These are phyloP conservation scores for Volvox africanus DNA, from an alignment of 139 green algal species.

Conservation along the genomic window DNA sequence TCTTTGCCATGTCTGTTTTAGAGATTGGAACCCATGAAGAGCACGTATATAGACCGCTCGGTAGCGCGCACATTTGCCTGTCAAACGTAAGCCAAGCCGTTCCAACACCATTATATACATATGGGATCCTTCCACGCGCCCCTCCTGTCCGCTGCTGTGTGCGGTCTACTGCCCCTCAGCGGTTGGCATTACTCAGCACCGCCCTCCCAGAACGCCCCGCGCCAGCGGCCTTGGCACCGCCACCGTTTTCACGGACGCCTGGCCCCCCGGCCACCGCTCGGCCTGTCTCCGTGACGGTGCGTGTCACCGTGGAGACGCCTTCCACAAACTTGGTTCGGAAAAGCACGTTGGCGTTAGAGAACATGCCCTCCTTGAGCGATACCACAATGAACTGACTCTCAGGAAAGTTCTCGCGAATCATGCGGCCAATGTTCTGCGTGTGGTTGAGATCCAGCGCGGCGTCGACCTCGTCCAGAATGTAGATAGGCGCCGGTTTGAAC, in stretches of 20 bases:
- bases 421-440: conserved; percentile 98
- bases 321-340: conserved; percentile 99
- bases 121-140: too few relatives aligned
- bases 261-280: not conserved
- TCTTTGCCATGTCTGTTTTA: too few relatives aligned
- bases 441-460: conserved; percentile 97
- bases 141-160: too few relatives aligned
- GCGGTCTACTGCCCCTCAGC: not conserved
- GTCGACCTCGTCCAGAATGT: conserved; percentile 99
- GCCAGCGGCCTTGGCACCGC: not conserved
- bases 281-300: conserved; percentile 66
- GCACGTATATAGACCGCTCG: too few relatives aligned
- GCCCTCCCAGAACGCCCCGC: not conserved
- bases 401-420: conserved; percentile 99
- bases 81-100: too few relatives aligned
- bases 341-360: conserved; percentile 99
- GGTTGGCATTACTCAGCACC: conserved; percentile 14
- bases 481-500: conserved; percentile 99
- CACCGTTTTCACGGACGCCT: not conserved
- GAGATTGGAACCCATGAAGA: too few relatives aligned
- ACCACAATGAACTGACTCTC: conserved; percentile 86
- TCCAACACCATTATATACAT: too few relatives aligned
- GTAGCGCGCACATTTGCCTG: too few relatives aligned
- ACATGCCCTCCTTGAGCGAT: conserved; percentile 98
- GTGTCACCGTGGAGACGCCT: conserved; percentile 91